Percentiles rank a stretch among this genome's conserved stretches.
Conservation (phyloP, 2,329 filamentous ascomycete genomes). For the Teratosphaeria pseudoeucalypti region DNA sequence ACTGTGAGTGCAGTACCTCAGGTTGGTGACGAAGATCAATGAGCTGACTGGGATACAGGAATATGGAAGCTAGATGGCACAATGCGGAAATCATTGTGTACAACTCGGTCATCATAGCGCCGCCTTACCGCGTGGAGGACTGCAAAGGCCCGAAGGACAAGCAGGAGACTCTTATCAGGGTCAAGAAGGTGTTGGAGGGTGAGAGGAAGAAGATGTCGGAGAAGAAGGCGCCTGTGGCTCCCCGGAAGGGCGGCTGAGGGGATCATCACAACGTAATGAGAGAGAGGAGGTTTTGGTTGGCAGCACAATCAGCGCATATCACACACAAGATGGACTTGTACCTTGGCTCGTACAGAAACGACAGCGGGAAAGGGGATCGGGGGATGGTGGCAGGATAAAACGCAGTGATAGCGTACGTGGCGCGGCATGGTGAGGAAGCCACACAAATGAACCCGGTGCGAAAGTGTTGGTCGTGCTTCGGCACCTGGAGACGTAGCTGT, state of each 20-base stretch:
- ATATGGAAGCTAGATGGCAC: slow-evolving; percentile 47
- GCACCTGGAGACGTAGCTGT: background rate
- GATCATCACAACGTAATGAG: background rate
- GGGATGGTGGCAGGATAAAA: background rate
- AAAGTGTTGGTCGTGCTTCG: background rate
- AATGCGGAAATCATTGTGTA: slow-evolving; percentile 49
- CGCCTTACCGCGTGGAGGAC: slow-evolving; percentile 49
- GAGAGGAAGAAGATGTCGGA: slow-evolving; percentile 34
- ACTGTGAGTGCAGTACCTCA: slow-evolving; percentile 31
- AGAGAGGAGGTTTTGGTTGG: background rate
- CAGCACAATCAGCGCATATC: no score
- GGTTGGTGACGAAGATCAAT: background rate
- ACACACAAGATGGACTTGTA: no score
- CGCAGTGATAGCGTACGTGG: background rate
- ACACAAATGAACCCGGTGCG: background rate
- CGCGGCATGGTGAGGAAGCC: background rate
- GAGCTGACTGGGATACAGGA: slow-evolving; percentile 9
- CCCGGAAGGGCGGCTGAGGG: slow-evolving; percentile 6
- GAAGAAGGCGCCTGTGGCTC: slow-evolving; percentile 9
- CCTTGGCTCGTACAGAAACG: background rate
- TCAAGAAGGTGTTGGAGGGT: slow-evolving; percentile 38
- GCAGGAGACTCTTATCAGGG: slow-evolving; percentile 30
- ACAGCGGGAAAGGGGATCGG: background rate
- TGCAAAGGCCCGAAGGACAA: slow-evolving; percentile 38
- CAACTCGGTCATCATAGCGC: slow-evolving; percentile 48